These are phyloP conservation scores for Citropsis articulata DNA, from an alignment of 345 rosid species.

Conservation along the genomic window DNA sequence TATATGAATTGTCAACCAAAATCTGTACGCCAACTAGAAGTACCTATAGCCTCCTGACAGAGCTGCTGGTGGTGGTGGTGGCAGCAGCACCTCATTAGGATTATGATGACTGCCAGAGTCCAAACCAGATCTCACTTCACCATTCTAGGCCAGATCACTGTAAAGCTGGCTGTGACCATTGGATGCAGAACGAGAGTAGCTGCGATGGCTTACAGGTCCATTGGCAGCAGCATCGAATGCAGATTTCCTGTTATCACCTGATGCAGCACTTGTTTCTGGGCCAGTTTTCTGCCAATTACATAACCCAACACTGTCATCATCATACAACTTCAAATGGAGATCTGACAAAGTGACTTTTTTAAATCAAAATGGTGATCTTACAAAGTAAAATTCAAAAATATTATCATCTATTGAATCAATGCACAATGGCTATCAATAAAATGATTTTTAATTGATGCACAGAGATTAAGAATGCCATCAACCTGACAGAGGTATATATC, in stretches of 20 bases:
- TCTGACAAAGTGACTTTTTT: too few species aligned
- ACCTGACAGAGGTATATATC: too few species aligned
- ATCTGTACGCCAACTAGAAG: slow-evolving; percentile 7
- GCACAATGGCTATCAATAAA: background rate
- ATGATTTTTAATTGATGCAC: too few species aligned
- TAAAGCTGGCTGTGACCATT: slow-evolving; percentile 56
- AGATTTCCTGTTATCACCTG: slow-evolving; percentile 85
- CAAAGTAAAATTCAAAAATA: background rate
- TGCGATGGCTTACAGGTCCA: slow-evolving; percentile 34
- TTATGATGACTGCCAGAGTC: slow-evolving; percentile 62
- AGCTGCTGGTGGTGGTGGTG: slow-evolving; percentile 47
- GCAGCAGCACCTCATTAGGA: slow-evolving; percentile 46
- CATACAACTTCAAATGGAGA: background rate
- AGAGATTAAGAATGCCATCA: too few species aligned
- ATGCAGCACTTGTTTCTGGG: slow-evolving; percentile 49
- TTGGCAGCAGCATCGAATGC: slow-evolving; percentile 81
- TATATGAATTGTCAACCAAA: slow-evolving; percentile 1
- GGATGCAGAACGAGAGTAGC: slow-evolving; percentile 45
- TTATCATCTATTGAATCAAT: background rate
- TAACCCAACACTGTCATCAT: background rate
- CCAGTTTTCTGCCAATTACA: slow-evolving; percentile 35
- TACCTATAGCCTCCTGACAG: slow-evolving; percentile 24
- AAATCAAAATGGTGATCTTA: too few species aligned
- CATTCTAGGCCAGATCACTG: slow-evolving; percentile 52
- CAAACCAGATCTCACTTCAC: slow-evolving; percentile 53